Conservation (phyloP, 176 grass and related monocot species). For the Zea mays region DNA sequence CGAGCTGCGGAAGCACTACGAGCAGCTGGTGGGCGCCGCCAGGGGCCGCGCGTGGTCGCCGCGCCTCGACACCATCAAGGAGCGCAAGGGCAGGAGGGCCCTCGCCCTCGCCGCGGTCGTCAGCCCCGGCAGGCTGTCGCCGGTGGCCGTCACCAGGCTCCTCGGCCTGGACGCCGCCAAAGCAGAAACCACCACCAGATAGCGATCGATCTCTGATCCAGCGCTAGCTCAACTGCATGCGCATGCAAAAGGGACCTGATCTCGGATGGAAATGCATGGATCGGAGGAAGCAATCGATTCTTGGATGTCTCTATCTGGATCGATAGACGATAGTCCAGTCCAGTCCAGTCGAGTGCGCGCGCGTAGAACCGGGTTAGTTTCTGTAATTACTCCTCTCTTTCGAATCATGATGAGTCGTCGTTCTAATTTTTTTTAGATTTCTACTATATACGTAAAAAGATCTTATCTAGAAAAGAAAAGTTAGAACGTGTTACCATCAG, state of each 20-base stretch:
- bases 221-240: too few species aligned
- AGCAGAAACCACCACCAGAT: neutral
- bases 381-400: too few species aligned
- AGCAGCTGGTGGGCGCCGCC: constrained; percentile 66
- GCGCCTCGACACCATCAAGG: constrained; percentile 74
- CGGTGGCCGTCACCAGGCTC: constrained; percentile 46
- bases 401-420: too few species aligned
- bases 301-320: neutral
- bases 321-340: neutral
- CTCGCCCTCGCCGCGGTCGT: neutral
- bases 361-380: too few species aligned
- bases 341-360: neutral
- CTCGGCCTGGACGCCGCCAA: constrained; percentile 37
- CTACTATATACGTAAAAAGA: too few species aligned
- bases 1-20: constrained; percentile 95
- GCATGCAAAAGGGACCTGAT: neutral
- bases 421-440: too few species aligned
- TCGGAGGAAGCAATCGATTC: neutral
- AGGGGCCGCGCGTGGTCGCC: constrained; percentile 72
- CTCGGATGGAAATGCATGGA: neutral
- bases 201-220: neutral
- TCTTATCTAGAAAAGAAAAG: too few species aligned
- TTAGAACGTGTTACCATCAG: too few species aligned
- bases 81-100: constrained; percentile 42
- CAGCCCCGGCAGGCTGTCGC: constrained; percentile 50